A percentile compares a stretch with the other conserved stretches of the same genome.
phyloP scores from a whole-genome alignment of 148 eudicot genomes.

The Selenicereus undatus region DNA sequence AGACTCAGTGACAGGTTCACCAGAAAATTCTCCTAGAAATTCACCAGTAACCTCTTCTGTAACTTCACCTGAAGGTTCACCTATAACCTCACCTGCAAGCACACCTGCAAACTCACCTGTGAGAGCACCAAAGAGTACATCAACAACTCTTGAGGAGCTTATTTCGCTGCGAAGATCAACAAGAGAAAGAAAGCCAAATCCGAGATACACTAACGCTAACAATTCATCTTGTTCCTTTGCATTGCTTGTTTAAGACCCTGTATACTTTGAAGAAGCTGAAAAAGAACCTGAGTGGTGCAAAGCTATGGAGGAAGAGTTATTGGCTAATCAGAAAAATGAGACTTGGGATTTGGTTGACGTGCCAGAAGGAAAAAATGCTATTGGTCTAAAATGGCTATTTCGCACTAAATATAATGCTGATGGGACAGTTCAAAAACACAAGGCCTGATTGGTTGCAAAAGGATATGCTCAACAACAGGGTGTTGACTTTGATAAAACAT shows the following conservation, averaged over 20 bases:
- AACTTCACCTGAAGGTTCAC: too few relatives aligned
- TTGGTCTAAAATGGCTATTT: constrained; percentile 11
- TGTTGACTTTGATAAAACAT: background rate
- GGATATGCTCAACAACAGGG: constrained; percentile 11
- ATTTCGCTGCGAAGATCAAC: background rate
- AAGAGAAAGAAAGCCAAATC: background rate
- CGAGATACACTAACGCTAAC: background rate
- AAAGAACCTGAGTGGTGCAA: background rate
- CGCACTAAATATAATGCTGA: background rate
- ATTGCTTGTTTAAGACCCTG: background rate
- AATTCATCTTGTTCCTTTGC: background rate
- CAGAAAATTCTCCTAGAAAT: too few relatives aligned
- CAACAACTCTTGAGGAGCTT: background rate
- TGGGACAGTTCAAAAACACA: background rate
- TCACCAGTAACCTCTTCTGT: too few relatives aligned
- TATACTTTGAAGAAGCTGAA: background rate
- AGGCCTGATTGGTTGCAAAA: background rate
- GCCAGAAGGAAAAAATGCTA: constrained; percentile 5
- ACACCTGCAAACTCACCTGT: too few relatives aligned
- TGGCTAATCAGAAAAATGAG: too few relatives aligned
- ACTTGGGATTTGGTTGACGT: too few relatives aligned
- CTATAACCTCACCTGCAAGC: too few relatives aligned
- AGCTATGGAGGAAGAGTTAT: background rate
- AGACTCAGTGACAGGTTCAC: background rate
- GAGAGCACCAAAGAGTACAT: background rate